phyloP scores from a whole-genome alignment of 164 flowering plant genomes.

The Stephania japonica region DNA sequence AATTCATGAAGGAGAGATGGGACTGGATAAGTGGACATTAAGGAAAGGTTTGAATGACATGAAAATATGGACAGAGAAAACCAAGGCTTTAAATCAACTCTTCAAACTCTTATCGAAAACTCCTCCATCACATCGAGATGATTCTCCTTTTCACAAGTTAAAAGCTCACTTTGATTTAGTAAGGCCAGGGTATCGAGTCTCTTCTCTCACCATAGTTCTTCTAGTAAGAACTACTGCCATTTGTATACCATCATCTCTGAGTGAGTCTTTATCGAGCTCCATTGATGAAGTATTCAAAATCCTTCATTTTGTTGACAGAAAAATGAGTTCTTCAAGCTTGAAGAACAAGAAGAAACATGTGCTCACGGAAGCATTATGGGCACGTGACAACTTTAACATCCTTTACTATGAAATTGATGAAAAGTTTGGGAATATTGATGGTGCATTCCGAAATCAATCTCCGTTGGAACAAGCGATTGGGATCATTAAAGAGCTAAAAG shows the following conservation, averaged over 20 bases:
- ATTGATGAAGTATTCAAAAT: background rate
- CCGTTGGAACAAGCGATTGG: background rate
- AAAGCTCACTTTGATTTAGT: background rate
- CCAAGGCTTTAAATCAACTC: background rate
- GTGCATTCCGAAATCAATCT: background rate
- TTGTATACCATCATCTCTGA: background rate
- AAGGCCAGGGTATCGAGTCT: background rate
- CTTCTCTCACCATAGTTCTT: constrained; percentile 6
- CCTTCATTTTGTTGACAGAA: constrained; percentile 1
- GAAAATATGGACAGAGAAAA: constrained; percentile 3
- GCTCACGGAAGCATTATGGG: background rate
- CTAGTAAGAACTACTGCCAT: background rate
- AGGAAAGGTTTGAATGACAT: background rate
- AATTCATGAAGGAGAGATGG: background rate
- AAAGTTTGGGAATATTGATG: background rate
- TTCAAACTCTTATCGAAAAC: background rate
- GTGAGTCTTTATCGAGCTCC: background rate
- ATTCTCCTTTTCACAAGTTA: background rate
- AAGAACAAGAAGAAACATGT: background rate
- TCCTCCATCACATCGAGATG: background rate
- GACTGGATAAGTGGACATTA: background rate
- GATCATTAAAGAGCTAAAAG: background rate
- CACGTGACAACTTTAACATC: background rate
- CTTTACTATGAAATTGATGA: background rate
- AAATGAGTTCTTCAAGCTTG: background rate